These are phyloP conservation scores for Nemophila menziesii DNA, from an alignment of 257 asterid species.

Conservation along the genomic window DNA sequence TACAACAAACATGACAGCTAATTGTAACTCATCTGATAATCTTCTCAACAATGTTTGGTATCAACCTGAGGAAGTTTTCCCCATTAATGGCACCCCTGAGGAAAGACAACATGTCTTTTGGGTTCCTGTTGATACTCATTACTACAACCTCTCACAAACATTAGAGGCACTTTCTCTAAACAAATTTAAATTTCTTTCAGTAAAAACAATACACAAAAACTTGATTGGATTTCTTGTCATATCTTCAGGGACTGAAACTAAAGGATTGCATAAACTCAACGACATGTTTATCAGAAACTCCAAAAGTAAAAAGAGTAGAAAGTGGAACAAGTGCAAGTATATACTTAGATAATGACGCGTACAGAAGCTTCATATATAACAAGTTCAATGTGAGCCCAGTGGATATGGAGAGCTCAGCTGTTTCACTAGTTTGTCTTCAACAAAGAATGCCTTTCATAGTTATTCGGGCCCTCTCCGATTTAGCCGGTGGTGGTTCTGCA, in stretches of 20 bases:
- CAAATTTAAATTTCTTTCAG: too few relatives aligned
- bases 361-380: slow-evolving; percentile 11
- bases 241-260: slow-evolving; percentile 9
- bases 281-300: slow-evolving; percentile 10
- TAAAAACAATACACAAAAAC: too few relatives aligned
- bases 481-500: slow-evolving; percentile 12
- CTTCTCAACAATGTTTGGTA: slow-evolving; percentile 17
- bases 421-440: slow-evolving; percentile 17
- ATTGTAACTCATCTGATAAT: not conserved
- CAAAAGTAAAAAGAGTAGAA: slow-evolving; percentile 11
- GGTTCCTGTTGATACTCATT: slow-evolving; percentile 13
- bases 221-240: not conserved
- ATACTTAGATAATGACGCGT: slow-evolving; percentile 18
- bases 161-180: too few relatives aligned
- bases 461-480: slow-evolving; percentile 17
- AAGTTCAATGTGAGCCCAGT: slow-evolving; percentile 22
- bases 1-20: not conserved
- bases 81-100: slow-evolving; percentile 20
- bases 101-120: slow-evolving; percentile 18
- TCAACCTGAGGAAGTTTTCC: slow-evolving; percentile 25
- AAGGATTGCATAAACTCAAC: slow-evolving; percentile 14
- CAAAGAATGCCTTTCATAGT: slow-evolving; percentile 15
- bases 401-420: slow-evolving; percentile 25
- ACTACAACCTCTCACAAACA: too few relatives aligned
- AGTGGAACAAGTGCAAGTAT: slow-evolving; percentile 17